Conservation (phyloP, 1,139 yeast genomes). For the Saccharomyces hybrid region DNA sequence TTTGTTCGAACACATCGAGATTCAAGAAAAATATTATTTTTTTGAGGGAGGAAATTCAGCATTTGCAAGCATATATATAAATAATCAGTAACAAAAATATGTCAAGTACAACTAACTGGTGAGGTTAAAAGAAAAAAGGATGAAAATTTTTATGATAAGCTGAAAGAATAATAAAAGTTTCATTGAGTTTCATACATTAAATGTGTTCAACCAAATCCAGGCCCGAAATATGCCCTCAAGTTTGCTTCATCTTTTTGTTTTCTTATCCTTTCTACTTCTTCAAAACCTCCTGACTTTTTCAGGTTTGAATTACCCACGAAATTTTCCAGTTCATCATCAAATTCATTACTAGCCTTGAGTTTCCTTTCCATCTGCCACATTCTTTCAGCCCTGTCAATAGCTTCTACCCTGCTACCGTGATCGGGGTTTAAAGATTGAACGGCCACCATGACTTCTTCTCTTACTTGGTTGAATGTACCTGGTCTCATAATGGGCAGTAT, state of each 20-base stretch:
- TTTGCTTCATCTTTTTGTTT: slow-evolving; percentile 62
- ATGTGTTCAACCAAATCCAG: not conserved
- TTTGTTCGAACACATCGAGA: no score
- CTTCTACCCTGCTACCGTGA: slow-evolving; percentile 78
- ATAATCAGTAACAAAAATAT: no score
- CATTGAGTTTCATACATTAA: not conserved
- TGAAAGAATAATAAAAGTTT: no score
- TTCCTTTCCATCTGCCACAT: slow-evolving; percentile 66
- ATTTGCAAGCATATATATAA: no score
- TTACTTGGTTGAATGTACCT: slow-evolving; percentile 53
- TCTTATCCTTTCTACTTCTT: slow-evolving; percentile 69
- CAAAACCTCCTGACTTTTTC: slow-evolving; percentile 81
- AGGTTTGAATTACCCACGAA: slow-evolving; percentile 73
- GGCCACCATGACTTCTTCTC: slow-evolving; percentile 74
- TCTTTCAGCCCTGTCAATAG: slow-evolving; percentile 80
- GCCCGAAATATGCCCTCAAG: slow-evolving; percentile 40
- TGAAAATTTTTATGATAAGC: no score
- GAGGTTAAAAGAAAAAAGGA: no score
- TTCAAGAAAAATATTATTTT: no score
- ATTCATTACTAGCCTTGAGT: slow-evolving; percentile 50
- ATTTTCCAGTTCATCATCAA: slow-evolving; percentile 79
- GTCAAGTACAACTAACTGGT: no score
- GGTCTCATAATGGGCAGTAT: slow-evolving; percentile 59
- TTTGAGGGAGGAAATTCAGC: no score
- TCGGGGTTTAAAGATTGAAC: slow-evolving; percentile 75